Evolutionary conservation across 306 rosid species (phyloP), one percentile per base, ranked within the genome.

Genomic region (Prunus padus): DNA sequence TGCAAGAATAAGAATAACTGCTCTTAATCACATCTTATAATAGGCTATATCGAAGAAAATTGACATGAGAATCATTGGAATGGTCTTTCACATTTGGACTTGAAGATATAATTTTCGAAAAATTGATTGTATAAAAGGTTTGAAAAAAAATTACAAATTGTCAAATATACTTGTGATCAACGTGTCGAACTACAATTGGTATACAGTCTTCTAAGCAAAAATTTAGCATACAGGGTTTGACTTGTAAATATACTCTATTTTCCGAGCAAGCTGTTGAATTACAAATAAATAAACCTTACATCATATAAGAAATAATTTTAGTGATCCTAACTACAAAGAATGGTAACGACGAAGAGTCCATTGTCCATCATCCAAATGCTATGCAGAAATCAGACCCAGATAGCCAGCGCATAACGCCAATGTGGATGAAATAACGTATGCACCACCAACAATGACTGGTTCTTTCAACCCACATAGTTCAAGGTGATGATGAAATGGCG

Each of bases 341-440:
- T 22, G 64, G 19, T 23, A 57, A 14, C 1, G 44, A 61, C 51
- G 8, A 40, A 42, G 42, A 64, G 55, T 65, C 68, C 60, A 61
- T 47, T 3, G 55, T 65, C 68, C 60, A 50, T 47, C 52, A 66
- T 33, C 63, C 20, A 33, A 59, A 42, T 50, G 51, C 75, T 88
- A 94, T 0, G 96, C 98, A 37, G 98, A 88, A 83, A 88, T 78
- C 30, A 94, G 95, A 70, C 97, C 98, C 22, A 88, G 80, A 80
- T 92, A 94, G 65, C 87, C 98, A 2, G 97, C 97, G 46, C 81
- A 79, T 80, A 94, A 76, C 66, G 97, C 94, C 78, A 92, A 81
- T 28, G 86, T 57, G n/a, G 90, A 94, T 15, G 98, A 86, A 63
- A 94, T 15, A 19, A 84, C 79, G 82, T 92, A 94, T 33, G 97